Percentiles rank a stretch among this genome's conserved stretches.
Conservation (phyloP, 176 grass and related monocot genomes). For the Zoysia japonica region DNA sequence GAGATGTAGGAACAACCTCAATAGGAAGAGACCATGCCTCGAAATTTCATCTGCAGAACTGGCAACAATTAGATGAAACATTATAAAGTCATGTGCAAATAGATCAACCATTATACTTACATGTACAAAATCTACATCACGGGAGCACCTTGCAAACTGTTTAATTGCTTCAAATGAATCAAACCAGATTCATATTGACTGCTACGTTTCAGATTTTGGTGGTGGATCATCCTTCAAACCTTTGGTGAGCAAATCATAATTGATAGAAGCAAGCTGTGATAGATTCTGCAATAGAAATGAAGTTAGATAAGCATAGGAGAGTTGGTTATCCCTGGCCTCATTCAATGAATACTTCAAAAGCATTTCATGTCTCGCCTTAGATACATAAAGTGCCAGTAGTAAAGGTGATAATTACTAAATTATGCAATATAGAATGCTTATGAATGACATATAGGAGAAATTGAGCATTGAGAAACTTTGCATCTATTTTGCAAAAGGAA, state of each 20-base stretch:
- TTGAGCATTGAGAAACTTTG: neutral
- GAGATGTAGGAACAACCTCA: slow-evolving; percentile 44
- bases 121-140: slow-evolving; percentile 90
- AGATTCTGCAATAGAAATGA: slow-evolving; percentile 68
- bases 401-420: neutral
- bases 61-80: slow-evolving; percentile 21
- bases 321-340: neutral
- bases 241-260: slow-evolving; percentile 95
- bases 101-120: slow-evolving; percentile 50
- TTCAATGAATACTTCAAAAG: neutral
- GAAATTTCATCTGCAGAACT: slow-evolving; percentile 49
- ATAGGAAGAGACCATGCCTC: slow-evolving; percentile 40
- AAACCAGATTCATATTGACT: slow-evolving; percentile 31
- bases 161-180: slow-evolving; percentile 45
- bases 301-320: slow-evolving; percentile 34
- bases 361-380: neutral
- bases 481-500: neutral
- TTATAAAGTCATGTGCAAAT: slow-evolving; percentile 6
- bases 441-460: neutral
- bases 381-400: neutral
- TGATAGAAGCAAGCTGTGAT: slow-evolving; percentile 97
- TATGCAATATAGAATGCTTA: slow-evolving; percentile 12
- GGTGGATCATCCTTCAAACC: slow-evolving; percentile 82
- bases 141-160: slow-evolving; percentile 45
- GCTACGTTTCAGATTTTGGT: slow-evolving; percentile 65